Conservation (phyloP, 1,284 basidiomycete species). For the Cutaneotrichosporon curvatum region DNA sequence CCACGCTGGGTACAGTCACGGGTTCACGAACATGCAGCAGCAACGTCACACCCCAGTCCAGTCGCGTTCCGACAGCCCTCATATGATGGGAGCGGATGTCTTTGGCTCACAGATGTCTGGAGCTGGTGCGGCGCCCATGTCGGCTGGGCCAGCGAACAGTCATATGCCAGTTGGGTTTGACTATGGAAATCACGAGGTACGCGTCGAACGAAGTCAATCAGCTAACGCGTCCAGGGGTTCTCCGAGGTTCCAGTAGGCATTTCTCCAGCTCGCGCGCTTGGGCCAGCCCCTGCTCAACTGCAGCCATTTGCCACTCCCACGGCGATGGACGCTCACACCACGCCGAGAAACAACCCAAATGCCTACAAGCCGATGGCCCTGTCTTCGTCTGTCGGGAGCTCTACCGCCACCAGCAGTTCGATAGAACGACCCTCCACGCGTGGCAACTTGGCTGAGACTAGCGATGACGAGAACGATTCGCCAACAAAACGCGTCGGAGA, state of each 20-base stretch:
- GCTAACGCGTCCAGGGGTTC: background rate
- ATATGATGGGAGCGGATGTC: slow-evolving; percentile 31
- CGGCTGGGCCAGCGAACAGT: background rate
- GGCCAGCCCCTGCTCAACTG: slow-evolving; percentile 32
- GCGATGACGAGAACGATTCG: slow-evolving; percentile 39
- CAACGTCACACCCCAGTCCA: slow-evolving; percentile 25
- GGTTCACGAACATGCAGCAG: background rate
- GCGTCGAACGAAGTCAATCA: background rate
- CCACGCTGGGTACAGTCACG: background rate
- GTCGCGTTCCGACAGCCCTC: slow-evolving; percentile 25
- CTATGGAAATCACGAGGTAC: slow-evolving; percentile 1
- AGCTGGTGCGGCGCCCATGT: background rate
- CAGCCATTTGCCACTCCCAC: slow-evolving; percentile 27
- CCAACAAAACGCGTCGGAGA: slow-evolving; percentile 25
- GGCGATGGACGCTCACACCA: slow-evolving; percentile 10
- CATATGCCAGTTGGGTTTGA: slow-evolving; percentile 6
- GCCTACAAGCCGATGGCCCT: slow-evolving; percentile 1
- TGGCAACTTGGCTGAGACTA: slow-evolving; percentile 15
- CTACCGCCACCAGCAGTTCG: slow-evolving; percentile 10
- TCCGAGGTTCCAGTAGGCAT: slow-evolving; percentile 25
- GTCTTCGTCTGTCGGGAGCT: slow-evolving; percentile 7
- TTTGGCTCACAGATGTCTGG: slow-evolving; percentile 12
- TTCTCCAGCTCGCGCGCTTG: slow-evolving; percentile 40
- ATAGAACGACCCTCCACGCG: slow-evolving; percentile 10
- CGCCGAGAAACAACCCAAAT: slow-evolving; percentile 4